Conservation (phyloP, 139 green algal species). For the Picochlorum sp. region DNA sequence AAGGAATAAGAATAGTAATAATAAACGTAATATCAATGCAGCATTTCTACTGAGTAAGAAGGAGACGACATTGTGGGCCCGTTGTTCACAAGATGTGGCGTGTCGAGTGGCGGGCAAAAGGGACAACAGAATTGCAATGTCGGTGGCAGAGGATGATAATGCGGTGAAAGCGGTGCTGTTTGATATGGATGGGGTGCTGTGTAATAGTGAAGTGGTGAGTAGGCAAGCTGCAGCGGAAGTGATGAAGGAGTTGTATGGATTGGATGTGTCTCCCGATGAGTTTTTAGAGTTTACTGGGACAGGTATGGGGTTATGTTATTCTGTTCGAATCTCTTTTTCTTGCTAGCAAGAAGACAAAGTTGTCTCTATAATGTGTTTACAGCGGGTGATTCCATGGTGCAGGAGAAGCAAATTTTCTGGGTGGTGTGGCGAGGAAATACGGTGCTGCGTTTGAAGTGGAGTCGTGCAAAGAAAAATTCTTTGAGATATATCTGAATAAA, state of each 20-base stretch:
- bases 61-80: too few relatives aligned
- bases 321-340: too few relatives aligned
- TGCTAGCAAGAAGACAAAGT: too few relatives aligned
- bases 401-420: conserved; percentile 54
- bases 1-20: too few relatives aligned
- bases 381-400: too few relatives aligned
- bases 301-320: too few relatives aligned
- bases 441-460: conserved; percentile 22
- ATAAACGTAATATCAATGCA: too few relatives aligned
- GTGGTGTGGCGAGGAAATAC: conserved; percentile 18
- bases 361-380: too few relatives aligned
- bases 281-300: conserved; percentile 54
- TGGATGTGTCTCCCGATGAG: conserved; percentile 37
- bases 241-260: conserved; percentile 36
- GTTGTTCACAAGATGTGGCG: too few relatives aligned
- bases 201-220: conserved; percentile 10
- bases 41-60: too few relatives aligned
- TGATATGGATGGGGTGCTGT: conserved; percentile 41
- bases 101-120: too few relatives aligned
- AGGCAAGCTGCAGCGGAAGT: conserved; percentile 22
- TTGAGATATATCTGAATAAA: conserved; percentile 48
- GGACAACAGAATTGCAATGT: too few relatives aligned
- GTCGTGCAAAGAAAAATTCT: conserved; percentile 45
- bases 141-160: neutral
- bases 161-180: conserved; percentile 43